Conservation (phyloP, 2,329 filamentous ascomycete species). For the Clarireedia monteithiana region DNA sequence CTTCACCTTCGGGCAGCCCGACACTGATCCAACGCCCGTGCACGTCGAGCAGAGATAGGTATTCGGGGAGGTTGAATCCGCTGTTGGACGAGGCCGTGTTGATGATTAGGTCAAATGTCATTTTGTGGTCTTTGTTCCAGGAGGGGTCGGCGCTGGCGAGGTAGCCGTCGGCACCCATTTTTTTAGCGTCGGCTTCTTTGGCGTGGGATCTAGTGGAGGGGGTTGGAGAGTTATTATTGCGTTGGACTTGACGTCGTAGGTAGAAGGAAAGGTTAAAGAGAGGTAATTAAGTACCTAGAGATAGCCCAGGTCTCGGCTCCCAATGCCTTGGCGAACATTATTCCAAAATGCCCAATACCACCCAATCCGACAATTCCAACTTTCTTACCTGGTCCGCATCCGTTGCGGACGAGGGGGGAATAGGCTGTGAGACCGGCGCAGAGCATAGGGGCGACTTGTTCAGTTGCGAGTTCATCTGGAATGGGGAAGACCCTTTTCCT, state of each 20-base stretch:
- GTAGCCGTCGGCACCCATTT: slow-evolving; percentile 54
- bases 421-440: slow-evolving; percentile 79
- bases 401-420: slow-evolving; percentile 69
- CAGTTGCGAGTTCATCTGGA: slow-evolving; percentile 58
- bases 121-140: slow-evolving; percentile 49
- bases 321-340: slow-evolving; percentile 62
- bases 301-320: slow-evolving; percentile 56
- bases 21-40: slow-evolving; percentile 76
- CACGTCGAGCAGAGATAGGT: slow-evolving; percentile 73
- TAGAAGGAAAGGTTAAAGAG: neutral
- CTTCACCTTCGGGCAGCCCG: slow-evolving; percentile 69
- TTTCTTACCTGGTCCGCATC: slow-evolving; percentile 70
- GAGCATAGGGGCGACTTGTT: slow-evolving; percentile 68
- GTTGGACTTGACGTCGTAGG: neutral
- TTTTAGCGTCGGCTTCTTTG: slow-evolving; percentile 51
- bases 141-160: slow-evolving; percentile 48
- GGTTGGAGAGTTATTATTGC: neutral
- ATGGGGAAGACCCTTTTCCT: slow-evolving; percentile 48
- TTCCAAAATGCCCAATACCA: slow-evolving; percentile 63
- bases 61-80: slow-evolving; percentile 60
- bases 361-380: slow-evolving; percentile 68
- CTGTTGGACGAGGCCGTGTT: slow-evolving; percentile 64
- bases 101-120: slow-evolving; percentile 69
- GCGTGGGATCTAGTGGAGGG: slow-evolving; percentile 34
- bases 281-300: slow-evolving; percentile 34